Percentiles rank a stretch among this genome's conserved stretches.
phyloP scores from a whole-genome alignment of 306 rosid genomes.

The Gillenia trifoliata region DNA sequence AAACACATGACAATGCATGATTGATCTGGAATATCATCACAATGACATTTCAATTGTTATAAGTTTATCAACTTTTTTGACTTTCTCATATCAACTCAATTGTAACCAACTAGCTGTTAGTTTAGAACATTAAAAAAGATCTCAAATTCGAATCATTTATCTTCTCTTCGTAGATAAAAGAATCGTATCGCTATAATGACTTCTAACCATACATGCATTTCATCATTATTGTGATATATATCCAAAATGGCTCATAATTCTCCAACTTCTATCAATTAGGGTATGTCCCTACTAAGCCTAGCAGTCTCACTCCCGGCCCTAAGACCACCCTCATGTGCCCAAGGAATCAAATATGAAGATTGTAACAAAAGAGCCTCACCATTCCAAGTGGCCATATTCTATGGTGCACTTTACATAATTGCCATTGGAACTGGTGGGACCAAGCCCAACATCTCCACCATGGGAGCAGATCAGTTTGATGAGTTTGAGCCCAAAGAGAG shows the following conservation, averaged over 20 bases:
- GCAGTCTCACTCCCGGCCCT: conserved; percentile 58
- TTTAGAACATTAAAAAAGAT: no score
- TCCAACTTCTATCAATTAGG: conserved; percentile 24
- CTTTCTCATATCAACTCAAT: no score
- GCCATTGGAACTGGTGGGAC: conserved; percentile 87
- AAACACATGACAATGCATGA: no score
- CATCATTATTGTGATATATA: not conserved
- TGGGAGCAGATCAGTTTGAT: conserved; percentile 93
- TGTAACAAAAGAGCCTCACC: conserved; percentile 49
- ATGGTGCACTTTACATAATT: conserved; percentile 51
- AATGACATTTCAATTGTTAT: no score
- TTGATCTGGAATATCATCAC: no score
- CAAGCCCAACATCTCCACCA: conserved; percentile 82
- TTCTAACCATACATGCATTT: not conserved
- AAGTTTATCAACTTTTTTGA: no score
- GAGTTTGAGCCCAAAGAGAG: conserved; percentile 64
- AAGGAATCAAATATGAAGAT: conserved; percentile 14
- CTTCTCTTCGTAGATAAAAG: no score
- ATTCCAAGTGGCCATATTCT: conserved; percentile 57
- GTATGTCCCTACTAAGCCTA: conserved; percentile 61
- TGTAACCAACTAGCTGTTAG: no score
- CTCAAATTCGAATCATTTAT: no score
- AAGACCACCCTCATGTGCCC: conserved; percentile 56
- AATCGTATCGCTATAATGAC: no score
- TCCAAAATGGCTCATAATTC: not conserved